Evolutionary conservation across 2,329 filamentous ascomycete genomes (phyloP).

Genomic region (Pestalotiopsis fici): DNA sequence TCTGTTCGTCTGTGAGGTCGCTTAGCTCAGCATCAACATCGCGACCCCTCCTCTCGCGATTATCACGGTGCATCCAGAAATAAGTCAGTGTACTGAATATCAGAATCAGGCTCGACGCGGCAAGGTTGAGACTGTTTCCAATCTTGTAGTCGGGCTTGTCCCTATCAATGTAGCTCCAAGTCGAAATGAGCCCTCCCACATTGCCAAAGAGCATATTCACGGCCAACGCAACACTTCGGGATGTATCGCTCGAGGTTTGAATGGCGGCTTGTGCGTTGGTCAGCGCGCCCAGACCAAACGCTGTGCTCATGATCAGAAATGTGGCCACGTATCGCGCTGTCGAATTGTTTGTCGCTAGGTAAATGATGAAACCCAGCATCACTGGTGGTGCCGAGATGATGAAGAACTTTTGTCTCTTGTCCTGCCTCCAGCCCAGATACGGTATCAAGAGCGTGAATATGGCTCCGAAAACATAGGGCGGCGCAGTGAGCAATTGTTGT

Average conservation of each 20-base stretch:
- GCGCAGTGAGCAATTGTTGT: conserved; percentile 71
- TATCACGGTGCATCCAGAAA: conserved; percentile 63
- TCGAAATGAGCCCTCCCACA: conserved; percentile 67
- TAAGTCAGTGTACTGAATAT: conserved; percentile 48
- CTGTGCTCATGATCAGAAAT: conserved; percentile 67
- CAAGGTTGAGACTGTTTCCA: conserved; percentile 71
- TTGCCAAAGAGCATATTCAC: conserved; percentile 73
- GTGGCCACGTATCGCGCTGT: conserved; percentile 68
- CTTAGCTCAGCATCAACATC: conserved; percentile 54
- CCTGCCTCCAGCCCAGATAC: conserved; percentile 60
- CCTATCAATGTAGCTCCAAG: conserved; percentile 64
- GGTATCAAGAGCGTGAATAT: conserved; percentile 67
- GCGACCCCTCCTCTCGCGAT: conserved; percentile 51
- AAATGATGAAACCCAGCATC: conserved; percentile 72
- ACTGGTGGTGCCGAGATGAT: conserved; percentile 61
- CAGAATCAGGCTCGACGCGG: conserved; percentile 53
- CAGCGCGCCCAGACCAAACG: conserved; percentile 65
- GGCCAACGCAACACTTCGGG: conserved; percentile 66
- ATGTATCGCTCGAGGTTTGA: conserved; percentile 72
- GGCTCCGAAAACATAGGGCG: conserved; percentile 68
- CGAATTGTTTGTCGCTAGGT: conserved; percentile 55
- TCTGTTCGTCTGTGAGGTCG: conserved; percentile 47
- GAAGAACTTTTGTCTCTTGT: conserved; percentile 62
- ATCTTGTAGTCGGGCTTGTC: conserved; percentile 69
- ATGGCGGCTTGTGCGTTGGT: conserved; percentile 69